These are phyloP conservation scores for Botryobasidium botryosum DNA, from an alignment of 768 basidiomycete genomes.

Conservation along the genomic window DNA sequence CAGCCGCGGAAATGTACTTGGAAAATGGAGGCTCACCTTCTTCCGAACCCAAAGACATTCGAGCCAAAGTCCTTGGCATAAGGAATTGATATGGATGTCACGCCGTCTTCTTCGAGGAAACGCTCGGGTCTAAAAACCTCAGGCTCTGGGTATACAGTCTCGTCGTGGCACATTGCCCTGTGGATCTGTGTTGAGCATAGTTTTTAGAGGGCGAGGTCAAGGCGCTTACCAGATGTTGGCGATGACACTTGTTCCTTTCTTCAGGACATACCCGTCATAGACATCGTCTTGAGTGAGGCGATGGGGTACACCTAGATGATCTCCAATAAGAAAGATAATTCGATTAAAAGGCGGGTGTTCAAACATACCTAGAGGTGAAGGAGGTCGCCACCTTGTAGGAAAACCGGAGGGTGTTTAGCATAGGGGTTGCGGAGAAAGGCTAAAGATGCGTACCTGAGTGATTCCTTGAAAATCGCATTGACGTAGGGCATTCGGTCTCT, in stretches of 20 bases:
- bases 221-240: constrained; percentile 8
- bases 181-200: neutral
- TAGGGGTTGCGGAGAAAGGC: too few species aligned
- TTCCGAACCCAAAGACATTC: too few species aligned
- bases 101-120: neutral
- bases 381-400: too few species aligned
- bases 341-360: too few species aligned
- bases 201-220: neutral
- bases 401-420: too few species aligned
- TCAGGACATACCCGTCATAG: constrained; percentile 7
- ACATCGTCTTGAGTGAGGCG: constrained; percentile 8
- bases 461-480: constrained; percentile 3
- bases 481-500: constrained; percentile 6
- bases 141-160: neutral
- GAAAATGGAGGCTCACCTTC: too few species aligned
- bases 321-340: too few species aligned
- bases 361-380: too few species aligned
- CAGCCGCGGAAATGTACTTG: too few species aligned
- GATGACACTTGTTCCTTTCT: constrained; percentile 3
- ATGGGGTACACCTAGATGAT: constrained; percentile 5
- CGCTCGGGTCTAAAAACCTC: constrained; percentile 4
- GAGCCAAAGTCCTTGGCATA: too few species aligned
- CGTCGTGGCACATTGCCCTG: constrained; percentile 4
- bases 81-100: too few species aligned
- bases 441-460: too few species aligned